Evolutionary conservation across 2,329 filamentous ascomycete genomes (phyloP).

Genomic region (Didymella keratinophila): DNA sequence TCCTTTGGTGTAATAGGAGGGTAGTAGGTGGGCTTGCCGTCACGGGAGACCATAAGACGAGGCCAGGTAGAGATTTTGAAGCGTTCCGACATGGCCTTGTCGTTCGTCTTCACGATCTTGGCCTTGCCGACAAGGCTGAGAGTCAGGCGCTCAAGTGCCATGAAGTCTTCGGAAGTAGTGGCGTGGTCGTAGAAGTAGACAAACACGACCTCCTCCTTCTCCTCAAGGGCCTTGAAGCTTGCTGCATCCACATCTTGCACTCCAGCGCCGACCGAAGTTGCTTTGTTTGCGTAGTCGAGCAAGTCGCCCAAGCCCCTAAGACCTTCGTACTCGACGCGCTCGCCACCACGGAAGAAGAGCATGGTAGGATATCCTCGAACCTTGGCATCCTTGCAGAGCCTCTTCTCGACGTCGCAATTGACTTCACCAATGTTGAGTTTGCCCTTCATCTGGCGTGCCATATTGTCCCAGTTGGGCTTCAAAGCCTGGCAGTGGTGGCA

Average conservation of each 20-base stretch:
- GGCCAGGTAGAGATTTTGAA: slow-evolving; percentile 99
- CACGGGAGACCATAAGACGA: slow-evolving; percentile 85
- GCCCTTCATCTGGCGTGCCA: slow-evolving; percentile 90
- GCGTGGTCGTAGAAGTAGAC: slow-evolving; percentile 98
- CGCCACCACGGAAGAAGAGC: slow-evolving; percentile 88
- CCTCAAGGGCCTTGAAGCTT: slow-evolving; percentile 81
- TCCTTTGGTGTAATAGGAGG: slow-evolving; percentile 84
- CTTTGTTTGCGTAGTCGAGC: slow-evolving; percentile 84
- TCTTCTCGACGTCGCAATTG: slow-evolving; percentile 85
- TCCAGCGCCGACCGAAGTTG: slow-evolving; percentile 76
- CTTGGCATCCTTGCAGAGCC: slow-evolving; percentile 90
- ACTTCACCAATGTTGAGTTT: slow-evolving; percentile 93
- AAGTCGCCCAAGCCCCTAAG: slow-evolving; percentile 92
- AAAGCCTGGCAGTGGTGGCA: slow-evolving; percentile 94
- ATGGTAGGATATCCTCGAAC: slow-evolving; percentile 86
- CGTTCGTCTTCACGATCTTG: slow-evolving; percentile 89
- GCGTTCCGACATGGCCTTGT: slow-evolving; percentile 74
- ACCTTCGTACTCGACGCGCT: slow-evolving; percentile 91
- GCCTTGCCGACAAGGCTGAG: slow-evolving; percentile 90
- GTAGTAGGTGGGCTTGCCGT: slow-evolving; percentile 91
- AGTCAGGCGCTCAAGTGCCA: slow-evolving; percentile 83
- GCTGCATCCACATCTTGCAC: slow-evolving; percentile 81
- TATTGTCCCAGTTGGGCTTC: slow-evolving; percentile 86
- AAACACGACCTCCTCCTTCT: slow-evolving; percentile 95
- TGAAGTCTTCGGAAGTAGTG: slow-evolving; percentile 90